Base-by-base conservation (phyloP, 2,329 filamentous ascomycete species). In the Hortaea werneckii region DNA sequence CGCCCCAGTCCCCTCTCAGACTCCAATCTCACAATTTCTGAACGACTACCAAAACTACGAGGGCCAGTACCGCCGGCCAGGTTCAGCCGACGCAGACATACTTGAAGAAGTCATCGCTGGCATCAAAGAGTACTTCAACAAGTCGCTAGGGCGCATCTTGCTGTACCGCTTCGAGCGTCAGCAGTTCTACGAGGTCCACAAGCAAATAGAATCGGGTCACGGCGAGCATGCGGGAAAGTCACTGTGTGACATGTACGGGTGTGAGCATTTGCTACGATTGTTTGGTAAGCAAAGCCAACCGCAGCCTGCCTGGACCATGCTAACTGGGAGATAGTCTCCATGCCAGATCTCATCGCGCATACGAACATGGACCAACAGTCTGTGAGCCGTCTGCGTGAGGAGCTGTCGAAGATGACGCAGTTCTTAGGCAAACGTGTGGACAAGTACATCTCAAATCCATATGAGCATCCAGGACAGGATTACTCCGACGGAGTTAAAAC, bases 321-420 rank as follows among this genome's bases (percentile, higher is more conserved):
- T 46, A 11, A 46, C 37, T n/a, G n/a, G 5, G n/a, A 12, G 6
- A 11, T 56, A 95, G 90, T 94, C 3, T 84, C 85, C 1, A 80
- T 96, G 56, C 90, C 92, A 0, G 92, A 98, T 62, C 80, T 96
- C 37, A 82, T 96, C 51, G 89, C 89, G 4, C 92, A 98, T 65
- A 98, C 92, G 43, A 96, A 96, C 68, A 95, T 98, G 88, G 92
- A 96, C 60, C 76, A 83, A 44, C 88, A 94, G 64, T 89, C 88
- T 2, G 87, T 95, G 37, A 85, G 83, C 51, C 84, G 88, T 40
- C 78, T 96, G 27, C 83, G 88, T 9, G 87, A 95, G 58, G 92
- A 98, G 64, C 76, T 98, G 11, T 77, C 79, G 55, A 90, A 88
- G 66, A 82, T 98, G 66, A 87, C 83, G 8, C 75, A 79, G 44